Base-by-base conservation (phyloP, 306 rosid species). In the Pachyrhizus erosus region DNA sequence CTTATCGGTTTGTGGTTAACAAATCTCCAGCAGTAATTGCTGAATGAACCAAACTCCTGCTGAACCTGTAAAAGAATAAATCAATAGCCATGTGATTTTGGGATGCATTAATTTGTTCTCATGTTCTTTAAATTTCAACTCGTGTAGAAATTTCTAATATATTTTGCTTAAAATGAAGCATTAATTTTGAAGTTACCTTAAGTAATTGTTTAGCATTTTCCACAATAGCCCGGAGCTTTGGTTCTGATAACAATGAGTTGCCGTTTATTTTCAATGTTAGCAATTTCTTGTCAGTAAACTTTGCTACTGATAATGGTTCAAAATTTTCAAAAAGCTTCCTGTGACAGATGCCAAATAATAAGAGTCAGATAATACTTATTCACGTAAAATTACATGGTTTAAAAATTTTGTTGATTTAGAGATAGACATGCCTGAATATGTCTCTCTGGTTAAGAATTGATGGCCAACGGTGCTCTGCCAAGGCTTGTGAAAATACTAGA, bases 381-480 rank as follows among this genome's bases (percentile, higher is more conserved):
- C n/a, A 0, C 10, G 81, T 31, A 7, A 23, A 20, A 40, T 54
- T 0, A 15, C 23, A 75, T 7, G 45, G 24, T 43, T 51, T 26
- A 10, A 21, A 60, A 55, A 75, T 10, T 24, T 20, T 61, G 52
- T 15, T 33, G 42, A 51, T 46, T 23, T 9, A 67, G 67, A 77
- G 66, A 82, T 5, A 42, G 80, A 45, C 64, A 75, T 80, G 90
- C 99, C 98, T 91, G 90, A 93, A 93, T 48, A 82, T 72, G 69
- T 93, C 87, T 84, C 97, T 88, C 84, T 84, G 87, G 77, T 82
- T 78, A 70, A 96, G 93, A 75, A 96, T 90, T 49, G 86, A 85
- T 21, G 93, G 93, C 98, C 98, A 96, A 62, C 88, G 89, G 55
- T 89, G 91, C 77, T 96, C 99, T 58, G 99, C 98, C 75, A 96